phyloP scores from a whole-genome alignment of 2,329 filamentous ascomycete genomes.

The Tricladium varicosporioides region DNA sequence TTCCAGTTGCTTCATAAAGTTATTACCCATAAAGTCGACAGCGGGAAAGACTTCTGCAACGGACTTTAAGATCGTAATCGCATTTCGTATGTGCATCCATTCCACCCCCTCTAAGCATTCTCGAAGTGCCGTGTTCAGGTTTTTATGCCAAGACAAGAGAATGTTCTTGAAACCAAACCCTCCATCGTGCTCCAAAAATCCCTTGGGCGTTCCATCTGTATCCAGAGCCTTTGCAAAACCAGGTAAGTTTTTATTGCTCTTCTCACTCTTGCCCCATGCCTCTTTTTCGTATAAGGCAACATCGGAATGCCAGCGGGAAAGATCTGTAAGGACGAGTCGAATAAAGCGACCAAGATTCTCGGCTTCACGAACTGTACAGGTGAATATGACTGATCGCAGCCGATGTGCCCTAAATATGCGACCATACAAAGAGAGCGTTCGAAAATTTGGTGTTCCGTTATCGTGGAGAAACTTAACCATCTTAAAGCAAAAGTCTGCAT shows the following conservation, averaged over 20 bases:
- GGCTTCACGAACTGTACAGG: constrained; percentile 85
- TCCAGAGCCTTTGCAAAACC: constrained; percentile 79
- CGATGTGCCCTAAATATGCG: constrained; percentile 81
- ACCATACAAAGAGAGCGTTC: constrained; percentile 79
- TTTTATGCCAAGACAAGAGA: constrained; percentile 87
- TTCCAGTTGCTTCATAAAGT: constrained; percentile 62
- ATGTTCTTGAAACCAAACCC: constrained; percentile 82
- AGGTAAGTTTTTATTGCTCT: constrained; percentile 54
- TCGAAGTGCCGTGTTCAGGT: constrained; percentile 76
- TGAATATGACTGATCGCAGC: constrained; percentile 79
- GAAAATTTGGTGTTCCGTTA: constrained; percentile 80
- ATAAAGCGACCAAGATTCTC: constrained; percentile 93
- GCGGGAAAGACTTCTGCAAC: constrained; percentile 82
- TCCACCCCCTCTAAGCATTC: constrained; percentile 78
- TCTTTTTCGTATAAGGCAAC: constrained; percentile 77
- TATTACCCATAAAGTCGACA: constrained; percentile 81
- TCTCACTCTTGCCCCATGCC: constrained; percentile 57
- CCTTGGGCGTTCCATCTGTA: constrained; percentile 65
- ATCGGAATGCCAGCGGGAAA: constrained; percentile 81
- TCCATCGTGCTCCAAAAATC: constrained; percentile 77
- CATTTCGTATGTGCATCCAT: constrained; percentile 98
- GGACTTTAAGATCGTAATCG: constrained; percentile 82
- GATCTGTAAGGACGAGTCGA: constrained; percentile 74
- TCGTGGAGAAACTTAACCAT: constrained; percentile 87
- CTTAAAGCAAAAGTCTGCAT: constrained; percentile 85